phyloP scores from a whole-genome alignment of 371 early-diverging fungal genomes.

The Basidiobolus meristosporus region DNA sequence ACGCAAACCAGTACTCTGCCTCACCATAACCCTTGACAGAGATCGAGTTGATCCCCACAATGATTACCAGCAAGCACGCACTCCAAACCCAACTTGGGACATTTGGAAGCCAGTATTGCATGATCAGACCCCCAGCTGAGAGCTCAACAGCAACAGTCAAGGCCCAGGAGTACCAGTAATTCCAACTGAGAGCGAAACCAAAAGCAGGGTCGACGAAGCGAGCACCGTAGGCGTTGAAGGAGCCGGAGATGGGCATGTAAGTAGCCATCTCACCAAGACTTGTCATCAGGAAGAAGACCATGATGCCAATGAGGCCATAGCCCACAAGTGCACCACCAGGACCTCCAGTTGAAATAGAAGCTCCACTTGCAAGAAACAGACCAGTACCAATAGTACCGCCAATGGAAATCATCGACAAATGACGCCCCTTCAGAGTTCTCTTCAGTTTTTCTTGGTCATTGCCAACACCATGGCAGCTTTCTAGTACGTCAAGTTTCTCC shows the following conservation, averaged over 20 bases:
- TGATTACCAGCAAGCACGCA: constrained; percentile 7
- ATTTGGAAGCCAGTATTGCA: constrained; percentile 50
- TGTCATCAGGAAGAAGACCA: constrained; percentile 70
- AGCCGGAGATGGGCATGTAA: constrained; percentile 61
- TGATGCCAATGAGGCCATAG: constrained; percentile 46
- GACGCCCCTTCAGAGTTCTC: constrained; percentile 27
- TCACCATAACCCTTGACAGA: constrained; percentile 26
- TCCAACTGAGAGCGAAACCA: constrained; percentile 72
- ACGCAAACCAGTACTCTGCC: constrained; percentile 33
- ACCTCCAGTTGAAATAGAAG: constrained; percentile 52
- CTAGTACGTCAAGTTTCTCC: too few species aligned
- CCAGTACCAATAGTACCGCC: constrained; percentile 75
- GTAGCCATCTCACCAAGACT: constrained; percentile 79
- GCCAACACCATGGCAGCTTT: too few species aligned
- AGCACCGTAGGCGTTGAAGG: constrained; percentile 66
- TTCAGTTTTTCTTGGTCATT: too few species aligned
- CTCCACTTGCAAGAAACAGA: constrained; percentile 71
- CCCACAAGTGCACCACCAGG: constrained; percentile 67
- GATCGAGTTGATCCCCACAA: constrained; percentile 10
- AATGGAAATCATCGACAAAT: constrained; percentile 66
- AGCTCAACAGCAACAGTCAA: constrained; percentile 64
- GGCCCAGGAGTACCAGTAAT: constrained; percentile 64
- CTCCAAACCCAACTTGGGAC: constrained; percentile 10
- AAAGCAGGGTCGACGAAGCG: constrained; percentile 70
- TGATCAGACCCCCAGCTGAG: constrained; percentile 37